A percentile compares a stretch with the other conserved stretches of the same genome.
phyloP scores from a whole-genome alignment of 2,329 filamentous ascomycete species.

The Aspergillus brasiliensis region DNA sequence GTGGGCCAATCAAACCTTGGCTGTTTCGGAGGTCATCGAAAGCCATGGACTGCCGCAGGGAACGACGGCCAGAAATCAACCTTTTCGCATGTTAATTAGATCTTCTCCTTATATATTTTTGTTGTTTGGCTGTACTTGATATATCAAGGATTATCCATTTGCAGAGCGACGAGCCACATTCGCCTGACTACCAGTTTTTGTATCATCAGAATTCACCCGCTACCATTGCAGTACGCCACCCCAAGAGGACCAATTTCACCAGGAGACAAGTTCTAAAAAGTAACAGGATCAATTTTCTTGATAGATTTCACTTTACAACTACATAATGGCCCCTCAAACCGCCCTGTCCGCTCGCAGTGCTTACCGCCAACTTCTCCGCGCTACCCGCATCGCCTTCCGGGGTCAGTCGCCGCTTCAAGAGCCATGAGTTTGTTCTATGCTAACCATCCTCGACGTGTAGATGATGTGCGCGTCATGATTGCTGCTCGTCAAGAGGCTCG shows the following conservation, averaged over 20 bases:
- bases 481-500: conserved; percentile 76
- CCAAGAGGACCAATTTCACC: background rate
- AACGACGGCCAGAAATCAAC: background rate
- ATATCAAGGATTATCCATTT: background rate
- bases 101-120: background rate
- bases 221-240: background rate
- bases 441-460: conserved; percentile 48
- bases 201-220: background rate
- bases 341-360: conserved; percentile 66
- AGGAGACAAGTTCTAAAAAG: background rate
- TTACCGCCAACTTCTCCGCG: conserved; percentile 80
- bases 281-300: background rate
- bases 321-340: conserved; percentile 37
- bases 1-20: conserved; percentile 29
- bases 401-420: conserved; percentile 52
- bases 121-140: background rate
- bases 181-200: background rate
- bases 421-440: background rate
- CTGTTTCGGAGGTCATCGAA: conserved; percentile 28
- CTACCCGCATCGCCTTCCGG: conserved; percentile 79
- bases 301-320: background rate
- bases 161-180: background rate
- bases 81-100: background rate
- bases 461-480: conserved; percentile 67
- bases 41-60: background rate